Conservation (phyloP, 2,329 filamentous ascomycete species). For the Coniosporium tulheliwenetii region DNA sequence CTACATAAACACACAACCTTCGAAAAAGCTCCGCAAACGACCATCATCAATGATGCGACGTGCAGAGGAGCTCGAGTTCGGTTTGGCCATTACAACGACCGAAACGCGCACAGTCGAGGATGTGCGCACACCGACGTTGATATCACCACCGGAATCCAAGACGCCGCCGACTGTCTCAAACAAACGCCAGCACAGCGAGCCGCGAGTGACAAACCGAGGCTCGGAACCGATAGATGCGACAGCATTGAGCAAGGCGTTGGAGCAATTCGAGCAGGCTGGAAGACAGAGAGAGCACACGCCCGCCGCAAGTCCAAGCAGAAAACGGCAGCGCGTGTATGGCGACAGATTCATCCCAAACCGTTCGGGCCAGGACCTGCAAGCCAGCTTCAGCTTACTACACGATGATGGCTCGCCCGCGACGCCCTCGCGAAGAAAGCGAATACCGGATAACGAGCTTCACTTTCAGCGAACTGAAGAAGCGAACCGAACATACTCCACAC, state of each 20-base stretch:
- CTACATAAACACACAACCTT: too few species aligned
- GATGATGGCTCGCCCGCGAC: constrained; percentile 89
- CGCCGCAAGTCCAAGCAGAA: constrained; percentile 49
- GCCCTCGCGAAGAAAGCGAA: constrained; percentile 72
- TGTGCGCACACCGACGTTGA: constrained; percentile 26
- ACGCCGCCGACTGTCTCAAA: constrained; percentile 41
- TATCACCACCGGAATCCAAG: constrained; percentile 42
- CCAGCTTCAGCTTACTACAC: constrained; percentile 80
- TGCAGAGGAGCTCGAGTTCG: too few species aligned
- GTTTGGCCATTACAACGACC: too few species aligned
- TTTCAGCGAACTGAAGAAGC: constrained; percentile 97
- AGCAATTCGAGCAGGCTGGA: constrained; percentile 45
- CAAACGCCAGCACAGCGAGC: constrained; percentile 19
- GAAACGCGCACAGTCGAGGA: constrained; percentile 4
- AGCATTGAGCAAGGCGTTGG: constrained; percentile 44
- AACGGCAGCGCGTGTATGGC: constrained; percentile 51
- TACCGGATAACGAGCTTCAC: constrained; percentile 77
- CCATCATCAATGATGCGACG: too few species aligned
- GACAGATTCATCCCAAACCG: constrained; percentile 88
- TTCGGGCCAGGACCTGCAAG: constrained; percentile 81
- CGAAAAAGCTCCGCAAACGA: too few species aligned
- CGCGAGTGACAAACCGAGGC: constrained; percentile 14
- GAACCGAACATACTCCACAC: constrained; percentile 76
- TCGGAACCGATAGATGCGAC: constrained; percentile 43
- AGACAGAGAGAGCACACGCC: constrained; percentile 45